Conservation (phyloP, 2,329 filamentous ascomycete genomes). For the Xylariales sp. region DNA sequence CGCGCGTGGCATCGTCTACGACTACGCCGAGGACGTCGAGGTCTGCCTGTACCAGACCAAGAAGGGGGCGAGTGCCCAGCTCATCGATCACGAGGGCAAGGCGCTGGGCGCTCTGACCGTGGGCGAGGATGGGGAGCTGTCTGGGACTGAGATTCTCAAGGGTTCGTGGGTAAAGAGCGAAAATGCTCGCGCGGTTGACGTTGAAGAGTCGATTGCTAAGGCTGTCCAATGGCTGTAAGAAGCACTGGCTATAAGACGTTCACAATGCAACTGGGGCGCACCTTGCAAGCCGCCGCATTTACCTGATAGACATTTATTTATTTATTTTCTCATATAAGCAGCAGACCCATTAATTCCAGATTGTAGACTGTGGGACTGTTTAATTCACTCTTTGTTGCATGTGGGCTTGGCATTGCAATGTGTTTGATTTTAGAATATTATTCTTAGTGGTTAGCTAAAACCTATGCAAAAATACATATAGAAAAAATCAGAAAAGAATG, state of each 20-base stretch:
- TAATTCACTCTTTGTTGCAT: no score
- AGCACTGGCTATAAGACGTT: background rate
- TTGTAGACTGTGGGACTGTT: no score
- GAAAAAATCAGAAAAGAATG: no score
- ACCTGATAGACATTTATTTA: no score
- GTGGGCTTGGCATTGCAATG: no score
- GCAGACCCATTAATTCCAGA: no score
- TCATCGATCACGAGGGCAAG: conserved; percentile 39
- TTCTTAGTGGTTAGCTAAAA: no score
- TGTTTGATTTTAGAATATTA: no score
- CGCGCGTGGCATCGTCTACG: conserved; percentile 38
- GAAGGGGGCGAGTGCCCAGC: conserved; percentile 33
- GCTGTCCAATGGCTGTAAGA: conserved; percentile 18
- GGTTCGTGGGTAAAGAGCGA: conserved; percentile 24
- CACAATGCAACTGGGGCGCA: background rate
- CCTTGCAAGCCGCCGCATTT: background rate
- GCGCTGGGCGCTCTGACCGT: conserved; percentile 34
- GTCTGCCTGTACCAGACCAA: conserved; percentile 39
- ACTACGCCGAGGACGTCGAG: conserved; percentile 43
- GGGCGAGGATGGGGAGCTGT: conserved; percentile 32
- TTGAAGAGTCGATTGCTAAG: conserved; percentile 14
- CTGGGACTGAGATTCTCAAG: conserved; percentile 32
- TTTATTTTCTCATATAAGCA: no score
- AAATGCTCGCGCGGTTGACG: conserved; percentile 15
- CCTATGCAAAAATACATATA: no score